Percentiles rank a stretch among this genome's conserved stretches.
phyloP scores from a whole-genome alignment of 805 yeast genomes.

The Kockiozyma suomiensis region DNA sequence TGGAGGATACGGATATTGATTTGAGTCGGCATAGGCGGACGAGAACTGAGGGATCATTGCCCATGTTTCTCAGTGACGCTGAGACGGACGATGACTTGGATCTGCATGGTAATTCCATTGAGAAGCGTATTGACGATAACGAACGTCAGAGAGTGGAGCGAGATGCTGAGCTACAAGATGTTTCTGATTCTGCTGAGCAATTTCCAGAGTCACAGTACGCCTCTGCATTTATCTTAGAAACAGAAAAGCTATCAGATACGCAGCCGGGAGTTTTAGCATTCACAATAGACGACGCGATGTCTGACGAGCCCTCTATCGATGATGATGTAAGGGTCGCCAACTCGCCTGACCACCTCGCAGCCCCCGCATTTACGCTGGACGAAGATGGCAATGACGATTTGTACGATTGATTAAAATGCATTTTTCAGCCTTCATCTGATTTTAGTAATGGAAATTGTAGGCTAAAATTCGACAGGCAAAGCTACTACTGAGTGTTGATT shows the following conservation, averaged over 20 bases:
- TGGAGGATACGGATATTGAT: not conserved
- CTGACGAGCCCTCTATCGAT: not conserved
- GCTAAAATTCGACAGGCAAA: not conserved
- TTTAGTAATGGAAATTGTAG: not conserved
- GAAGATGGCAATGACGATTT: conserved; percentile 14
- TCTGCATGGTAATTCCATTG: not conserved
- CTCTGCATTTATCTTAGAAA: too few relatives aligned
- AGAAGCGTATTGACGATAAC: not conserved
- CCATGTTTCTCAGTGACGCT: not conserved
- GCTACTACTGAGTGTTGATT: too few relatives aligned
- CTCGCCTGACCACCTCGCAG: not conserved
- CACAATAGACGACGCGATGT: not conserved
- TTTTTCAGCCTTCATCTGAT: not conserved
- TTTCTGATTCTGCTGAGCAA: too few relatives aligned
- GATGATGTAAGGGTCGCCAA: not conserved
- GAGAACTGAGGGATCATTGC: not conserved
- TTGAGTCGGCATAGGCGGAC: not conserved
- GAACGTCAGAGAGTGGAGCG: not conserved
- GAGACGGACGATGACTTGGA: conserved; percentile 1
- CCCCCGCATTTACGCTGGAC: not conserved
- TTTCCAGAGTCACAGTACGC: too few relatives aligned
- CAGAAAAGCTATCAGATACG: too few relatives aligned
- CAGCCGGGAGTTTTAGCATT: not conserved
- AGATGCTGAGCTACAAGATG: not conserved
- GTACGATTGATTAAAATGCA: conserved; percentile 8